phyloP scores from a whole-genome alignment of 768 basidiomycete species.

The Galerina sulciceps region DNA sequence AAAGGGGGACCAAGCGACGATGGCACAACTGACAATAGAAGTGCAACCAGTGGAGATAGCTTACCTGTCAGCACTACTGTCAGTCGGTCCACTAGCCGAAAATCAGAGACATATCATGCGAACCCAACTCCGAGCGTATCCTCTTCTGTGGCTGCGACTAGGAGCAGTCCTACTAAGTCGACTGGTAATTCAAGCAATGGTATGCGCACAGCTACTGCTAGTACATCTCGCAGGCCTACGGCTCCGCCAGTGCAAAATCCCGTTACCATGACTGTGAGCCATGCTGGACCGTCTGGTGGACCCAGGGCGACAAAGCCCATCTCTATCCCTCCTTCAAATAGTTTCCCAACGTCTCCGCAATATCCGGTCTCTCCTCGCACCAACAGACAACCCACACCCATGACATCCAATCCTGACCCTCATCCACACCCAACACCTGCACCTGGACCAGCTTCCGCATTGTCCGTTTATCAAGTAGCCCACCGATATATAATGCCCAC shows the following conservation, averaged over 20 bases:
- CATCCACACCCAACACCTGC: constrained; percentile 70
- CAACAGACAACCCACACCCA: constrained; percentile 37
- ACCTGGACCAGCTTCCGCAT: constrained; percentile 69
- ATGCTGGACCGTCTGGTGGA: constrained; percentile 27
- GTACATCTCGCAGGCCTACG: constrained; percentile 22
- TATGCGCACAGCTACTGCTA: not conserved
- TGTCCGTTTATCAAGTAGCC: constrained; percentile 77
- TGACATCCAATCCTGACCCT: constrained; percentile 56
- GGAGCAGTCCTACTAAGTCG: constrained; percentile 27
- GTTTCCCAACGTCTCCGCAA: constrained; percentile 38
- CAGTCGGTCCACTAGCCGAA: constrained; percentile 32
- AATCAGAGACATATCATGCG: constrained; percentile 31
- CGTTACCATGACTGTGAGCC: constrained; percentile 17
- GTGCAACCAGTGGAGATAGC: constrained; percentile 58
- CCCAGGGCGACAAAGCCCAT: constrained; percentile 45
- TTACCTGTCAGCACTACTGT: constrained; percentile 31
- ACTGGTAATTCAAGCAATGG: constrained; percentile 20
- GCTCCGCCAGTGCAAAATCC: constrained; percentile 25
- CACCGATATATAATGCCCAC: constrained; percentile 75
- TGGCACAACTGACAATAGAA: constrained; percentile 44
- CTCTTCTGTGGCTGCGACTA: constrained; percentile 22
- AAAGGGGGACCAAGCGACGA: constrained; percentile 39
- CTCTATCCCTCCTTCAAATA: constrained; percentile 40
- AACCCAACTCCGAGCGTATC: constrained; percentile 21
- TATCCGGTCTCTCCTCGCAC: constrained; percentile 54